phyloP scores from a whole-genome alignment of 257 asterid genomes.

The Solanum lignicaule region DNA sequence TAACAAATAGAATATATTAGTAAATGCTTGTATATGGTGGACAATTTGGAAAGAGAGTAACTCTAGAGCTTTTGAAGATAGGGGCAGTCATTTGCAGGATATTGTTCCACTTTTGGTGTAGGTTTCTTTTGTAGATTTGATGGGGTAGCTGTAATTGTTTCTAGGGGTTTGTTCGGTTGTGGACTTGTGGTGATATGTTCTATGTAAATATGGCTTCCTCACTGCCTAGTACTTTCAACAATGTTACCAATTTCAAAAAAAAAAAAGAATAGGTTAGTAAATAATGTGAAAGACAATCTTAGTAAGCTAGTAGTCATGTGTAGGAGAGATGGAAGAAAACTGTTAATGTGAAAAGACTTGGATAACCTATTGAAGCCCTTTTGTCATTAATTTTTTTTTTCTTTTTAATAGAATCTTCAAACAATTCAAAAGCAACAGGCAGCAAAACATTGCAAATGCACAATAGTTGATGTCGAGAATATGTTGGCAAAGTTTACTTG shows the following conservation, averaged over 20 bases:
- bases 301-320: background rate
- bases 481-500: slow-evolving; percentile 70
- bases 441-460: slow-evolving; percentile 70
- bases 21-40: background rate
- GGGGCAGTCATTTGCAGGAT: background rate
- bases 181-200: background rate
- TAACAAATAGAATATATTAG: background rate
- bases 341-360: background rate
- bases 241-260: background rate
- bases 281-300: background rate
- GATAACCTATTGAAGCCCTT: background rate
- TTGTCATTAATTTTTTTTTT: background rate
- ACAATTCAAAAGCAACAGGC: slow-evolving; percentile 56
- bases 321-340: background rate
- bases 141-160: background rate
- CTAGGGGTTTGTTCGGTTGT: background rate
- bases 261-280: background rate
- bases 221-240: background rate
- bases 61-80: background rate
- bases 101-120: background rate
- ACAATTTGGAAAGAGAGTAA: background rate
- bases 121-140: background rate
- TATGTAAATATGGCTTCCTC: background rate
- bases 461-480: slow-evolving; percentile 60
- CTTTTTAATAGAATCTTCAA: slow-evolving; percentile 43